These are phyloP conservation scores for Tuber calosporum DNA, from an alignment of 495 filamentous ascomycete genomes.

Conservation along the genomic window DNA sequence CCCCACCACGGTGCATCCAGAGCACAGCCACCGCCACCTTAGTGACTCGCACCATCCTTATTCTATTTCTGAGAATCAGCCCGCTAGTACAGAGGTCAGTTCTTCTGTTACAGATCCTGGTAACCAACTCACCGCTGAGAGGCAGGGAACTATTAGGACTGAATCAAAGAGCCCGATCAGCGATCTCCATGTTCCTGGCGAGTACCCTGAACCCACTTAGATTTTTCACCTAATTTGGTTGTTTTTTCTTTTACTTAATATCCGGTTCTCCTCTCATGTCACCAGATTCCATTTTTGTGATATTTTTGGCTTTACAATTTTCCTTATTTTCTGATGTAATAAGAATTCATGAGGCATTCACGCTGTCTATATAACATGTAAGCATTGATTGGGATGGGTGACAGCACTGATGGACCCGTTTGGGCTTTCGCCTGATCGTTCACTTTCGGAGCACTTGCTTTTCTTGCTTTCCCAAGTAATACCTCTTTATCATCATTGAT, in stretches of 20 bases:
- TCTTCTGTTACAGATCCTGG: conserved; percentile 21
- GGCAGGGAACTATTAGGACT: conserved; percentile 18
- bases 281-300: neutral
- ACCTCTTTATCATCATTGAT: neutral
- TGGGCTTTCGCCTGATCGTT: neutral
- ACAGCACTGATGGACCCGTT: neutral
- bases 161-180: conserved; percentile 41
- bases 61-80: conserved; percentile 30
- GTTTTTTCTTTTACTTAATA: neutral
- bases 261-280: neutral
- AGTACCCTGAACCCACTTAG: conserved; percentile 48
- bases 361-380: neutral
- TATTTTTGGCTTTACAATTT: neutral
- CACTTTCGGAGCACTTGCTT: neutral
- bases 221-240: conserved; percentile 3
- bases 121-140: conserved; percentile 9
- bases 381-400: neutral
- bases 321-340: neutral
- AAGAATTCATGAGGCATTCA: neutral
- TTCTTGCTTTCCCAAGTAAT: neutral
- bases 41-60: neutral
- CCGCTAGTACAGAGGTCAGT: conserved; percentile 23
- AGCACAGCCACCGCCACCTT: conserved; percentile 29
- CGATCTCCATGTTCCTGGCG: conserved; percentile 53
- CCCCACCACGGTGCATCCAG: conserved; percentile 38